Base-by-base conservation (phyloP, 352 stramenopile species). In the Globisporangium recalcitrans region DNA sequence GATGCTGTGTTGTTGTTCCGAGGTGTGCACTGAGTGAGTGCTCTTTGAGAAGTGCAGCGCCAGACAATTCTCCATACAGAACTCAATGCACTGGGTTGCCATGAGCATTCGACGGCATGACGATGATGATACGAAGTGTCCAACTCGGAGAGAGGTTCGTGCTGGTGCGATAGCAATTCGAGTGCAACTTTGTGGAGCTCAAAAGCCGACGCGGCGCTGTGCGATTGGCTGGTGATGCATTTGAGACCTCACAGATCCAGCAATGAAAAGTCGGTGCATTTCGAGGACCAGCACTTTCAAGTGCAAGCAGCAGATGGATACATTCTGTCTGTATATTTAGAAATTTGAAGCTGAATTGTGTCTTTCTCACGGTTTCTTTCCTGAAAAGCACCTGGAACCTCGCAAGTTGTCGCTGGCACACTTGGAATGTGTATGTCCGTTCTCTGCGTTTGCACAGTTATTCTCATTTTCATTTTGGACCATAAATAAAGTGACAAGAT, bases 391-490 rank as follows among this genome's bases (percentile, higher is more conserved):
- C 14, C 38, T 46, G 38, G 38, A 22, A 21, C 9, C 6, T 14
- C 38, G 21, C 10, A 44, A 16, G 4, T 44, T 46, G 38, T 21
- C 56, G 48, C 60, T 38, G 10, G 47, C 47, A 53, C 27, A 53
- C 27, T 27, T 32, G 5, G 5, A 32, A n/a, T 27, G 21, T 53
- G 59, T 51, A 60, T 22, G 59, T 49, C 64, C 27, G 32, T n/a
- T 49, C 16, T 21, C n/a, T 44, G 36, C 4, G 3, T 46, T 21
- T 46, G 38, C 7, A 31, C 27, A n/a, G n/a, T n/a, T 44, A 9
- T 44, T 44, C 14, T 44, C 36, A n/a, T n/a, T 31, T 31, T 31
- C 27, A 31, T 31, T 2, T 5, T 31, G 5, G 2, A 31, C 2
- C 27, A 6, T 31, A 5, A 31, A 31, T 2, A 31, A 31, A 31